Evolutionary conservation across 108 stramenopile genomes (phyloP).

Genomic region (Cyclotella baltica): DNA sequence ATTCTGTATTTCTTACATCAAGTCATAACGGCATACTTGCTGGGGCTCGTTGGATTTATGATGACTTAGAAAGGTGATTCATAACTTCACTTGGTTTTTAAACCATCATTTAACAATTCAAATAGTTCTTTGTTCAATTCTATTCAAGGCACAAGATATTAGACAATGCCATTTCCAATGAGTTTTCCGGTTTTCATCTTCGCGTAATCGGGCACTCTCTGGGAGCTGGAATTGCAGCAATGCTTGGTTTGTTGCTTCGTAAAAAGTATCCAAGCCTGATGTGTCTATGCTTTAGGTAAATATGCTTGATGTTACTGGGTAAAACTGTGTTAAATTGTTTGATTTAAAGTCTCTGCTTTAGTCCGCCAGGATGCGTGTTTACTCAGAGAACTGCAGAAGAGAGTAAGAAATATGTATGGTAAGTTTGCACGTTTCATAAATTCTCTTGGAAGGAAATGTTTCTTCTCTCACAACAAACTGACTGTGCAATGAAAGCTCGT

Average conservation of each 20-base stretch:
- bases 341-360: slow-evolving; percentile 83
- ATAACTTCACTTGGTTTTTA: neutral
- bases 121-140: neutral
- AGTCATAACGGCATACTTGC: slow-evolving; percentile 82
- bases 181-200: slow-evolving; percentile 71
- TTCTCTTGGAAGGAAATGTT: neutral
- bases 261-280: slow-evolving; percentile 71
- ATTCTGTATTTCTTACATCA: neutral
- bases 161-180: slow-evolving; percentile 58
- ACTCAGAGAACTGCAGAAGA: slow-evolving; percentile 68
- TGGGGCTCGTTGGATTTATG: slow-evolving; percentile 82
- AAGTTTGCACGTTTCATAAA: neutral
- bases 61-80: slow-evolving; percentile 72
- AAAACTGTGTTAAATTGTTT: too few relatives aligned
- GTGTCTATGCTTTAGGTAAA: slow-evolving; percentile 81
- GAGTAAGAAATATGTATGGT: slow-evolving; percentile 53
- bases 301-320: too few relatives aligned
- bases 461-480: slow-evolving; percentile 34
- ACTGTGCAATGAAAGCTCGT: slow-evolving; percentile 43
- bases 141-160: slow-evolving; percentile 60
- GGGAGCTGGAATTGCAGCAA: slow-evolving; percentile 88
- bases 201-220: slow-evolving; percentile 92
- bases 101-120: slow-evolving; percentile 12
- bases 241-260: slow-evolving; percentile 86
- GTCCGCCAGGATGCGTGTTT: slow-evolving; percentile 91